phyloP scores from a whole-genome alignment of 352 stramenopile genomes.

The Phytophthora agathidicida region DNA sequence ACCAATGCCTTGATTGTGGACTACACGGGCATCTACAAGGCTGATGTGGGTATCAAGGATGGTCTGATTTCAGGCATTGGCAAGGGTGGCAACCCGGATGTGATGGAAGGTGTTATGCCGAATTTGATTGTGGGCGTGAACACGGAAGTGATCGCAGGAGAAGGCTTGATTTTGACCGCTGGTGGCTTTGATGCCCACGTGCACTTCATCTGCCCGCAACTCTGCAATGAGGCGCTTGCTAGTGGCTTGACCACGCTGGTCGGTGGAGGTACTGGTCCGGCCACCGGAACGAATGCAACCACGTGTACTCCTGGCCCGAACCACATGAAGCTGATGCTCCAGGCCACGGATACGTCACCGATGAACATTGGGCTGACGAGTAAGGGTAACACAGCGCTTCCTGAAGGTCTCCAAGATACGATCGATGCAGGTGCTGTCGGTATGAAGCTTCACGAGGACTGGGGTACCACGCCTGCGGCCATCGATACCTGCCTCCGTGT shows the following conservation, averaged over 20 bases:
- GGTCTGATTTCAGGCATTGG: constrained; percentile 94
- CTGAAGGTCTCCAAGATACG: constrained; percentile 88
- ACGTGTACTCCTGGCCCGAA: constrained; percentile 96
- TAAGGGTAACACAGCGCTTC: constrained; percentile 95
- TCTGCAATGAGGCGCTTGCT: constrained; percentile 93
- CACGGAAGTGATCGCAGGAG: constrained; percentile 96
- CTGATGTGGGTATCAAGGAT: constrained; percentile 95
- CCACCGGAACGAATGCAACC: constrained; percentile 95
- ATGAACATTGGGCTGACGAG: constrained; percentile 98
- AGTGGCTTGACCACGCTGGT: constrained; percentile 93
- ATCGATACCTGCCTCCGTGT: constrained; percentile 95
- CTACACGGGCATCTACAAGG: constrained; percentile 95
- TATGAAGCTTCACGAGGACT: constrained; percentile 99
- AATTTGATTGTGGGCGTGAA: constrained; percentile 92
- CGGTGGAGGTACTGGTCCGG: constrained; percentile 92
- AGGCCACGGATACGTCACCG: constrained; percentile 92
- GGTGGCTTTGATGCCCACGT: constrained; percentile 96
- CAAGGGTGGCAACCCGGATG: constrained; percentile 97
- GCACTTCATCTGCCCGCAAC: constrained; percentile 97
- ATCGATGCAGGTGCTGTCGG: constrained; percentile 92
- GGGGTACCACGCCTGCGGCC: constrained; percentile 95
- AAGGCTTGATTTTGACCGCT: constrained; percentile 96
- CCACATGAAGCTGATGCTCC: constrained; percentile 97
- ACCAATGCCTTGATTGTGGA: constrained; percentile 97
- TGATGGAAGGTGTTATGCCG: constrained; percentile 92